Evolutionary conservation across 345 rosid species (phyloP), one percentile per base, ranked within the genome.

Genomic region (Pistacia vera): DNA sequence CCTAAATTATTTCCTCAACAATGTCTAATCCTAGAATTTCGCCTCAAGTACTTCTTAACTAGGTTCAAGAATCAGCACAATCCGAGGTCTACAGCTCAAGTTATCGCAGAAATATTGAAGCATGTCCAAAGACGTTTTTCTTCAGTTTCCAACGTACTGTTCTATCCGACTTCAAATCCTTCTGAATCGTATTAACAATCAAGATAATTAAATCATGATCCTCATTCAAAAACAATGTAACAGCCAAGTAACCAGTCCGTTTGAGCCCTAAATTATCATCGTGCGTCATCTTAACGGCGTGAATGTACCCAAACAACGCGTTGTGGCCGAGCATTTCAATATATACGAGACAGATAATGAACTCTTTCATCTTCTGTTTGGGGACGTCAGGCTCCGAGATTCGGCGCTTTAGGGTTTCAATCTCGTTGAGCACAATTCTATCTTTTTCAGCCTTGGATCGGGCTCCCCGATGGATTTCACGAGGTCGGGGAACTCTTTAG

Each of bases 221-320:
- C 72, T 96, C 99, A 76, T 93, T 94, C 65, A 96, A 82, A 70
- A 96, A 96, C 9, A 96, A 88, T 1, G 98, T 96, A 30, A 96
- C 98, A 0, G 99, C 98, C 69, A 96, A 77, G 89, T 96, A 96
- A 8, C 99, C 99, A 11, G 98, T 93, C 70, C 99, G 91, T 77
- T 96, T 96, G 61, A 94, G 95, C 35, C 82, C 82, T 6, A 93
- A 84, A 70, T 58, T 85, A 59, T 93, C 99, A 67, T 96, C 95
- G 83, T 96, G 99, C 0, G 99, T 96, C 99, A 96, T 96, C 86
- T 96, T 96, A 35, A 96, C 99, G 75, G 99, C 97, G 81, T 96
- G 97, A 78, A 96, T 96, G 88, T 96, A 92, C 10, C 98, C 98
- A 63, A 96, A 96, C 8, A 98, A 96, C 62, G 99, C 97, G 76